Evolutionary conservation across 2,329 filamentous ascomycete genomes (phyloP).

Genomic region (Exophiala calicioides): DNA sequence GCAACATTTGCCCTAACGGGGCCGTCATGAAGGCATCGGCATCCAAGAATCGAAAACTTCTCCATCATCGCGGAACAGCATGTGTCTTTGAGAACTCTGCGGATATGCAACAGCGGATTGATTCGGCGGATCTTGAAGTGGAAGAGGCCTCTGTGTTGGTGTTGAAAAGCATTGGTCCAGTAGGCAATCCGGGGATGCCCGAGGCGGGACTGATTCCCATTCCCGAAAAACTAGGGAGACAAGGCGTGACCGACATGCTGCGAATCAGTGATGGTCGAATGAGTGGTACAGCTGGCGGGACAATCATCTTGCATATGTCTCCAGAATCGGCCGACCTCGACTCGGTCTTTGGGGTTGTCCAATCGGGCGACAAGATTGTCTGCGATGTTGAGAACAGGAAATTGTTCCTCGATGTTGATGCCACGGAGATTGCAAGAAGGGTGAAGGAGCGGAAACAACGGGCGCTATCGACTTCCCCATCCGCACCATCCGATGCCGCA

Average conservation of each 20-base stretch:
- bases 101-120: conserved; percentile 50
- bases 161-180: conserved; percentile 52
- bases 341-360: conserved; percentile 51
- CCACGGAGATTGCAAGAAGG: conserved; percentile 44
- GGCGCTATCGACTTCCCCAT: neutral
- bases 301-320: conserved; percentile 56
- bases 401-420: conserved; percentile 45
- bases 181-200: conserved; percentile 56
- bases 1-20: conserved; percentile 52
- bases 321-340: conserved; percentile 53
- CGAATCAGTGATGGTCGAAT: conserved; percentile 57
- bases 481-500: neutral
- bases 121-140: conserved; percentile 47
- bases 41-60: conserved; percentile 49
- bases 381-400: conserved; percentile 47
- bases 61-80: conserved; percentile 48
- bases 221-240: conserved; percentile 49
- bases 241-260: conserved; percentile 56
- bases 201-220: conserved; percentile 55
- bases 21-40: conserved; percentile 55
- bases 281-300: conserved; percentile 58
- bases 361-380: conserved; percentile 51
- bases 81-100: conserved; percentile 52
- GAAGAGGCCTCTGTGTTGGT: conserved; percentile 50
- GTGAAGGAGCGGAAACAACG: conserved; percentile 34